Evolutionary conservation across 2,329 filamentous ascomycete genomes (phyloP).

Genomic region (Colletotrichum abscissum): DNA sequence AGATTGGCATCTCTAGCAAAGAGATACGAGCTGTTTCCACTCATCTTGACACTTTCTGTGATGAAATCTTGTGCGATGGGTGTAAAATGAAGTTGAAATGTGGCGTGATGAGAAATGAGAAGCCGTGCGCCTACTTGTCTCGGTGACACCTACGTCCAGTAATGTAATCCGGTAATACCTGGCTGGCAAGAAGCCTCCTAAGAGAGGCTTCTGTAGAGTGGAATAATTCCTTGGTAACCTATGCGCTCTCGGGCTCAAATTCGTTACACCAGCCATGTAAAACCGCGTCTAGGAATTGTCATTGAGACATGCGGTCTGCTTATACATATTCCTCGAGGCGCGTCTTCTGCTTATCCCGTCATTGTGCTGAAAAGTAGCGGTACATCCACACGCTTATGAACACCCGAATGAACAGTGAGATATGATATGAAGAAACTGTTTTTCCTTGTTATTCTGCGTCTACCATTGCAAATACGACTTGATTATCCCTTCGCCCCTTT

Average conservation of each 20-base stretch:
- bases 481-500: not conserved
- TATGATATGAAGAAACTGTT: not conserved
- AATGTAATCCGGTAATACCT: fast-evolving
- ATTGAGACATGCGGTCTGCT: fast-evolving
- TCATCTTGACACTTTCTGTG: fast-evolving
- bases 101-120: not conserved
- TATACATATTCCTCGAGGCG: fast-evolving
- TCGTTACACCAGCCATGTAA: fast-evolving
- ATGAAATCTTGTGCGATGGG: not conserved
- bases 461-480: not conserved
- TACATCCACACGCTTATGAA: not conserved
- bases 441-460: fast-evolving
- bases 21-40: not conserved
- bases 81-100: fast-evolving
- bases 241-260: no score
- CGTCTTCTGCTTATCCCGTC: not conserved
- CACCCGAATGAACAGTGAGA: not conserved
- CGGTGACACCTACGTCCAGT: not conserved
- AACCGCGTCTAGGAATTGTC: not conserved
- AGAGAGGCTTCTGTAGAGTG: no score
- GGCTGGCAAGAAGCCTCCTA: no score
- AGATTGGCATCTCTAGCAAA: not conserved
- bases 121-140: fast-evolving
- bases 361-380: not conserved
- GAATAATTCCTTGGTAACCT: no score